These are phyloP conservation scores for Anthracocystis setariae DNA, from an alignment of 1,284 basidiomycete species.

Conservation along the genomic window DNA sequence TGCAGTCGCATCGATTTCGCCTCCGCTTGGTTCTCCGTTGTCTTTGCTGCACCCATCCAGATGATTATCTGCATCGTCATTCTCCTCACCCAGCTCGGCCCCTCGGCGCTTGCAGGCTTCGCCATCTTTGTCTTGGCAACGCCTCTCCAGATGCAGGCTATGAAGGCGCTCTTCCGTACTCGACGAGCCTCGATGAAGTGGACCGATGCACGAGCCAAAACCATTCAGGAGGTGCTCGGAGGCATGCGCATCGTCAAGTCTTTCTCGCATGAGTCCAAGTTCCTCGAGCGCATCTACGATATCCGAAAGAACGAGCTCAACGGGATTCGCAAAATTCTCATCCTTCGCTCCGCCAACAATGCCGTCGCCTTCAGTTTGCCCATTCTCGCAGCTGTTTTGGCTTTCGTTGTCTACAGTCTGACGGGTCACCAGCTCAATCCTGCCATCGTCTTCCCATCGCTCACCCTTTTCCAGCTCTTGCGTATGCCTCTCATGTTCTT, in stretches of 20 bases:
- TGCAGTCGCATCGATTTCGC: slow-evolving; percentile 90
- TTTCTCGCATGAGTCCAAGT: slow-evolving; percentile 61
- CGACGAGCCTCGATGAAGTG: slow-evolving; percentile 84
- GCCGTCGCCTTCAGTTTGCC: slow-evolving; percentile 78
- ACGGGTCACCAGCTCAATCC: slow-evolving; percentile 76
- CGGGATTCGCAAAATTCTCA: slow-evolving; percentile 79
- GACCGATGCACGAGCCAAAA: slow-evolving; percentile 76
- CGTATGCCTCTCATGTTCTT: slow-evolving; percentile 79
- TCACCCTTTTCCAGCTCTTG: slow-evolving; percentile 71
- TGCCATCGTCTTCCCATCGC: slow-evolving; percentile 69
- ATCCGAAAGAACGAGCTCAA: slow-evolving; percentile 81
- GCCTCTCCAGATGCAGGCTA: slow-evolving; percentile 77
- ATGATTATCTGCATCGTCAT: slow-evolving; percentile 71
- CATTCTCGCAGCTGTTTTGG: slow-evolving; percentile 81
- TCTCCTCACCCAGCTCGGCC: slow-evolving; percentile 80
- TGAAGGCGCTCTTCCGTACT: slow-evolving; percentile 79
- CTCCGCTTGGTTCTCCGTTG: slow-evolving; percentile 80
- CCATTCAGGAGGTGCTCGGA: slow-evolving; percentile 64
- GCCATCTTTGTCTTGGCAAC: slow-evolving; percentile 76
- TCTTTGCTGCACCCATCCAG: slow-evolving; percentile 76
- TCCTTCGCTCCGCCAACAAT: slow-evolving; percentile 79
- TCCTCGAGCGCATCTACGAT: slow-evolving; percentile 75
- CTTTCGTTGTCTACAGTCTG: slow-evolving; percentile 83
- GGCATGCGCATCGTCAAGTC: slow-evolving; percentile 67
- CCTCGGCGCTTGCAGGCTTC: slow-evolving; percentile 83